These are phyloP conservation scores for Phylloboletellus chloephorus DNA, from an alignment of 1,284 basidiomycete species.

Conservation along the genomic window DNA sequence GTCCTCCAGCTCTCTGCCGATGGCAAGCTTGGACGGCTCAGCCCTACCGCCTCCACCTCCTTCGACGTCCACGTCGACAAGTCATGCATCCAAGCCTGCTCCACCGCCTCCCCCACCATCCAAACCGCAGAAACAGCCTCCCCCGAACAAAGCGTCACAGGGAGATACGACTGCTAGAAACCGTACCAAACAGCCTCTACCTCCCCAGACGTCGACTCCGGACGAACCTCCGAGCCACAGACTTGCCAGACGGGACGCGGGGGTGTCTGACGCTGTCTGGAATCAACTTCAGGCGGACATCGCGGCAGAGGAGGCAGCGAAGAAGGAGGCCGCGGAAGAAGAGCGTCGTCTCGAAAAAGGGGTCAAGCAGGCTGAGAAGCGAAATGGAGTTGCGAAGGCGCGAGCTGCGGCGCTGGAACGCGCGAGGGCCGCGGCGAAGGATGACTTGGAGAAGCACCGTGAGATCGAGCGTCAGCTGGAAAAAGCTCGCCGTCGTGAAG, in stretches of 20 bases:
- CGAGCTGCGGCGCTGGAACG: slow-evolving; percentile 8
- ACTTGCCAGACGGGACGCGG: slow-evolving; percentile 36
- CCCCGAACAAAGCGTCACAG: neutral
- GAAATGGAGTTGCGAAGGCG: slow-evolving; percentile 7
- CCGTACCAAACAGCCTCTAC: slow-evolving; percentile 6
- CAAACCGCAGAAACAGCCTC: slow-evolving; percentile 5
- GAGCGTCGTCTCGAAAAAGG: slow-evolving; percentile 25
- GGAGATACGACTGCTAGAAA: neutral
- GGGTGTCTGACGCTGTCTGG: slow-evolving; percentile 46
- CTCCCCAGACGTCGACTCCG: neutral
- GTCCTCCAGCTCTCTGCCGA: slow-evolving; percentile 12
- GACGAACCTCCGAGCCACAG: neutral
- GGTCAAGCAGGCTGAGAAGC: slow-evolving; percentile 11
- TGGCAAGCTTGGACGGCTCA: slow-evolving; percentile 19
- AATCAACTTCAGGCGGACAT: slow-evolving; percentile 39
- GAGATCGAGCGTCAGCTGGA: slow-evolving; percentile 24
- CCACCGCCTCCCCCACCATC: slow-evolving; percentile 8
- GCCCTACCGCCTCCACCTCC: slow-evolving; percentile 21
- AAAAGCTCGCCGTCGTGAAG: slow-evolving; percentile 24
- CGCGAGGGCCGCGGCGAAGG: slow-evolving; percentile 19
- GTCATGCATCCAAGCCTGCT: slow-evolving; percentile 14
- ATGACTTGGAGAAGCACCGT: slow-evolving; percentile 11
- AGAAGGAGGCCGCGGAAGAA: slow-evolving; percentile 23
- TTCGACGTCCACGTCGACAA: slow-evolving; percentile 26
- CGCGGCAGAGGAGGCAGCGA: slow-evolving; percentile 23